Percentiles rank a stretch among this genome's conserved stretches.
phyloP scores from a whole-genome alignment of 2,329 filamentous ascomycete species.

The Aureobasidium sp. region DNA sequence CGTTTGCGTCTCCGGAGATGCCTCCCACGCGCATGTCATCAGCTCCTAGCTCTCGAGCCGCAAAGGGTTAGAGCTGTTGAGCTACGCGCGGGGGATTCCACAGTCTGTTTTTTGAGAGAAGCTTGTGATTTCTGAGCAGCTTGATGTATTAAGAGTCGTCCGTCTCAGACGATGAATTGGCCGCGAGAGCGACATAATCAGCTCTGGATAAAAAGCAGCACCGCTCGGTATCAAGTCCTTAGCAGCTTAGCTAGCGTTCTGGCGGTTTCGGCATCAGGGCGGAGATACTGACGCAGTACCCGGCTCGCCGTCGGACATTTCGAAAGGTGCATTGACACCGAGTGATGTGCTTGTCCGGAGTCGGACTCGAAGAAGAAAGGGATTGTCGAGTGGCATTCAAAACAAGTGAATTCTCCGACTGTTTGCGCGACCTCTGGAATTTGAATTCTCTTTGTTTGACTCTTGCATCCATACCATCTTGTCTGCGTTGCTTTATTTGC shows the following conservation, averaged over 20 bases:
- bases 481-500: not conserved
- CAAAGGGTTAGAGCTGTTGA: not conserved
- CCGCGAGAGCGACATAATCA: not conserved
- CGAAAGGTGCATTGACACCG: constrained; percentile 2
- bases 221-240: not conserved
- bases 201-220: not conserved
- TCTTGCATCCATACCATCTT: not conserved
- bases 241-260: not conserved
- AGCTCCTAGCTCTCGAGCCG: not conserved
- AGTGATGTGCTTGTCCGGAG: not conserved
- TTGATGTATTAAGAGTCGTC: not conserved
- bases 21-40: not conserved
- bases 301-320: constrained; percentile 7
- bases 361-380: constrained; percentile 11
- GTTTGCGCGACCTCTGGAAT: not conserved
- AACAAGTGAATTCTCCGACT: constrained; percentile 6
- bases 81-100: not conserved
- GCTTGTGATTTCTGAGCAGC: not conserved
- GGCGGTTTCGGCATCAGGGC: constrained; percentile 5
- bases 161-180: not conserved
- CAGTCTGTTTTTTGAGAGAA: not conserved
- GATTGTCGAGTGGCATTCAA: constrained; percentile 10
- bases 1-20: not conserved
- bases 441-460: constrained; percentile 1
- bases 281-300: constrained; percentile 9